Conservation (phyloP, 306 rosid genomes). For the Rubus idaeus region DNA sequence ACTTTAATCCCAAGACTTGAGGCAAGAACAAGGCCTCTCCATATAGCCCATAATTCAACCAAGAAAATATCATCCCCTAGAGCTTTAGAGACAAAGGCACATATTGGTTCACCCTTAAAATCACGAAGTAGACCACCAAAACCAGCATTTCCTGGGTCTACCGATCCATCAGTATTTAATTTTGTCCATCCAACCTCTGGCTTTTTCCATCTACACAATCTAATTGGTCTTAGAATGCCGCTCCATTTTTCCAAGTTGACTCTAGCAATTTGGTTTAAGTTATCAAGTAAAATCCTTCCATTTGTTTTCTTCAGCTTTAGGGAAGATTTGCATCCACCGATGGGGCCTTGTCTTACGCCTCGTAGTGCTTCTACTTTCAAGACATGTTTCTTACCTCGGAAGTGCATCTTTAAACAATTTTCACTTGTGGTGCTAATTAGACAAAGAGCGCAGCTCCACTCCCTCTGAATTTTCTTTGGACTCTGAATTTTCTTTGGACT, state of each 20-base stretch:
- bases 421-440: slow-evolving; percentile 46
- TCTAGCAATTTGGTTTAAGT: slow-evolving; percentile 46
- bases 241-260: slow-evolving; percentile 13
- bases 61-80: slow-evolving; percentile 26
- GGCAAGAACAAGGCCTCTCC: slow-evolving; percentile 37
- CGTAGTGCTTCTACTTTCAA: slow-evolving; percentile 28
- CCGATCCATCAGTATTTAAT: slow-evolving; percentile 64
- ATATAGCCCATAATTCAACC: slow-evolving; percentile 34
- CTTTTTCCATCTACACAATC: slow-evolving; percentile 52
- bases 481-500: slow-evolving; percentile 37
- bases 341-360: slow-evolving; percentile 12
- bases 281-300: slow-evolving; percentile 42
- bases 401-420: slow-evolving; percentile 41
- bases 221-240: slow-evolving; percentile 31
- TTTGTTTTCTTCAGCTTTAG: slow-evolving; percentile 27
- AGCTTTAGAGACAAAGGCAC: slow-evolving; percentile 60
- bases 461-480: slow-evolving; percentile 45
- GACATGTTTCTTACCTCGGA: slow-evolving; percentile 52
- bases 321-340: slow-evolving; percentile 26
- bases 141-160: slow-evolving; percentile 37
- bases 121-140: slow-evolving; percentile 61
- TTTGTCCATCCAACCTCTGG: slow-evolving; percentile 61
- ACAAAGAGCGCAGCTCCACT: slow-evolving; percentile 70
- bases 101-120: slow-evolving; percentile 42
- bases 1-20: slow-evolving; percentile 17